Evolutionary conservation across 2,329 filamentous ascomycete species (phyloP), one percentile per base, ranked within the genome.

Genomic region (Epichloe typhina): DNA sequence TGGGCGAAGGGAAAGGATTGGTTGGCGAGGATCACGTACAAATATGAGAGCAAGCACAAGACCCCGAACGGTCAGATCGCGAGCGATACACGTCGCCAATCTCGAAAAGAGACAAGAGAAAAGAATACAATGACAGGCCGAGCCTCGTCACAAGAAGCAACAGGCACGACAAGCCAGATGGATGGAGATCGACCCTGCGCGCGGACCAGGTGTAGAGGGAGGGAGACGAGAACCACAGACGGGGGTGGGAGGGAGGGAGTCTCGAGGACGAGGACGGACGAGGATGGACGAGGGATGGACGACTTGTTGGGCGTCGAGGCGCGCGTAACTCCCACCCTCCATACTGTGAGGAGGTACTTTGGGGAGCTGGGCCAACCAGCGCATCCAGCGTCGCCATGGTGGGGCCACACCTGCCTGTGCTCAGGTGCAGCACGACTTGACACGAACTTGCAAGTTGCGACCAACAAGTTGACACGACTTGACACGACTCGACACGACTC

Each of bases 161-260:
- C 35, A 46, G 49, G 50, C 46, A 31, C 50, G 33, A 37, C 23
- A 15, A 53, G 46, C 46, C 50, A 52, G 39, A 46, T 49, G 50
- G 46, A 48, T 49, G 47, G n/a, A 46, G 42, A 37, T 38, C 46
- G 39, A 47, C 52, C 52, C 47, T 50, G 52, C 50, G 31, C 31
- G 31, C 8, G 45, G 52, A 41, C 51, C 50, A 50, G 52, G 43
- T 54, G 52, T 47, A 49, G 40, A 54, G 47, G 36, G 19, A 46
- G 46, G 21, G 35, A 43, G 50, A 46, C 51, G 41, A 48, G 47
- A 54, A 42, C 42, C 52, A 37, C 43, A 46, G 50, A 45, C 46
- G 50, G 47, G 50, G 50, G 47, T 17, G 17, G 50, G 21, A 38
- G 52, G 52, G 35, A 52, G 50, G 47, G 36, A 52, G 40, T 36